phyloP scores from a whole-genome alignment of 352 stramenopile species.

The Pythium rishiriense region DNA sequence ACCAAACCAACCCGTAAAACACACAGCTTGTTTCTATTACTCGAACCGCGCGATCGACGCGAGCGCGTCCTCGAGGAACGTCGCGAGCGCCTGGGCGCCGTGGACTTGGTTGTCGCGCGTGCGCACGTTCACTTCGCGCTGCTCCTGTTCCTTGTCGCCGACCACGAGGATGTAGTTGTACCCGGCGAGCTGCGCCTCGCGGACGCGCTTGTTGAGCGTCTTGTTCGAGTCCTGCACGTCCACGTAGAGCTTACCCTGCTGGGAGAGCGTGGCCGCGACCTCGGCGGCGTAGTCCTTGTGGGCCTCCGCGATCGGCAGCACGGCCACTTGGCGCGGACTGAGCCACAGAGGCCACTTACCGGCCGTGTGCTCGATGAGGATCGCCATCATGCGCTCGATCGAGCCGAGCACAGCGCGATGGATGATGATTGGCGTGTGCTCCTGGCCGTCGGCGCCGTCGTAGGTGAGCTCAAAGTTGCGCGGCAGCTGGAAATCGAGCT shows the following conservation, averaged over 20 bases:
- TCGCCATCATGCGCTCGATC: conserved; percentile 98
- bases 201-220: conserved; percentile 85
- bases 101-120: conserved; percentile 84
- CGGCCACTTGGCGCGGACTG: conserved; percentile 73
- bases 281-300: conserved; percentile 62
- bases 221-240: conserved; percentile 76
- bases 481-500: conserved; percentile 98
- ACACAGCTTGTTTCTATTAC: conserved; percentile 29
- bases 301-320: conserved; percentile 67
- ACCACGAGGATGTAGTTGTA: conserved; percentile 90
- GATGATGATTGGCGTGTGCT: conserved; percentile 97
- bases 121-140: conserved; percentile 66
- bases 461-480: conserved; percentile 96
- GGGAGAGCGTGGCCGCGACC: conserved; percentile 48
- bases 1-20: neutral
- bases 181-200: conserved; percentile 72
- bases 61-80: conserved; percentile 61
- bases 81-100: conserved; percentile 50
- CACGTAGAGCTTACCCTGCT: conserved; percentile 52
- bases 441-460: conserved; percentile 79
- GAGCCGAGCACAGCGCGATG: conserved; percentile 97
- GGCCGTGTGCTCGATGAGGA: conserved; percentile 96
- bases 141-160: conserved; percentile 64
- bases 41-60: conserved; percentile 61
- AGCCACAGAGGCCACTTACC: conserved; percentile 98